phyloP scores from a whole-genome alignment of 345 rosid species.

The Camelina hispida region DNA sequence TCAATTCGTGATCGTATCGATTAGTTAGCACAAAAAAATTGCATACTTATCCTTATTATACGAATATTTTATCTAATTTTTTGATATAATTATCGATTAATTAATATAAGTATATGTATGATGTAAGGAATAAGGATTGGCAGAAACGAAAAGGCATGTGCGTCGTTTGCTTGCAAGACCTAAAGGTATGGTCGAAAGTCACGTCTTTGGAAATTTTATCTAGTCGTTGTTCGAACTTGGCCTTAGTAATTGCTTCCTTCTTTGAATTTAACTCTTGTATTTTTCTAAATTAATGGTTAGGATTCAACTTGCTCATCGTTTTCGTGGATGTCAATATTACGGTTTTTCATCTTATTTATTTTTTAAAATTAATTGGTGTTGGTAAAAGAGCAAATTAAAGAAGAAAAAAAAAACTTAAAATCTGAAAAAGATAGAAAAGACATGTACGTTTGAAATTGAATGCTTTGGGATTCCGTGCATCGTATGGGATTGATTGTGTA shows the following conservation, averaged over 20 bases:
- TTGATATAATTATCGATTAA: not conserved
- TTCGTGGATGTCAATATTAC: slow-evolving; percentile 29
- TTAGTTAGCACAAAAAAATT: slow-evolving; percentile 5
- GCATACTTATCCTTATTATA: not conserved
- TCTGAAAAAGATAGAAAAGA: slow-evolving; percentile 27
- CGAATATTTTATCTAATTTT: not conserved
- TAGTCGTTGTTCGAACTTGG: slow-evolving; percentile 32
- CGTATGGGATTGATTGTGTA: not conserved
- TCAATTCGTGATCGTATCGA: not conserved
- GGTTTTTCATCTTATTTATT: not conserved
- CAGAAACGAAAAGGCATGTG: slow-evolving; percentile 7
- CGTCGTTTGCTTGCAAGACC: slow-evolving; percentile 36
- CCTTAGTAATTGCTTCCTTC: slow-evolving; percentile 28
- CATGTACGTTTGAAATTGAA: slow-evolving; percentile 29
- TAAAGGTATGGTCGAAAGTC: slow-evolving; percentile 39
- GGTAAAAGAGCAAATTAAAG: slow-evolving; percentile 25
- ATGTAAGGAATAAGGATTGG: not conserved
- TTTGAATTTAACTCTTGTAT: slow-evolving; percentile 28
- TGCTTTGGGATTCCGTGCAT: slow-evolving; percentile 15
- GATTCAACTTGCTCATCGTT: slow-evolving; percentile 37
- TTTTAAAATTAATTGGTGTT: not conserved
- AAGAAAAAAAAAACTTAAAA: not conserved
- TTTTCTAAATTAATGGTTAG: slow-evolving; percentile 23
- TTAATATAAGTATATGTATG: not conserved
- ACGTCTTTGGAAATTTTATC: slow-evolving; percentile 26